These are phyloP conservation scores for Ceratocystis destructans DNA, from an alignment of 2,329 filamentous ascomycete genomes.

Conservation along the genomic window DNA sequence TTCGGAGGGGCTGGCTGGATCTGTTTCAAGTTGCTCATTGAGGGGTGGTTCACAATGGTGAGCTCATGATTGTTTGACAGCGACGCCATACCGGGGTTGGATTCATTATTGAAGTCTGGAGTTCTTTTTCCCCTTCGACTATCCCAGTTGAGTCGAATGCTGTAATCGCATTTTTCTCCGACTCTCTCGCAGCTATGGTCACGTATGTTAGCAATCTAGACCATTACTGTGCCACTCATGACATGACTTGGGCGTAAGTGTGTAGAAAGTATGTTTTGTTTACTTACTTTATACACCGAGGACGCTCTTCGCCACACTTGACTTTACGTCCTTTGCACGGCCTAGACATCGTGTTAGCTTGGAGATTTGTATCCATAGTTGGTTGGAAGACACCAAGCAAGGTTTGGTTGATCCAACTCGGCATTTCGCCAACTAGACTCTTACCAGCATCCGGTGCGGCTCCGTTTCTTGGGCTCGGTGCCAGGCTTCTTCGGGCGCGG, in stretches of 20 bases:
- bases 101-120: slow-evolving; percentile 15
- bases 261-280: background rate
- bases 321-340: slow-evolving; percentile 60
- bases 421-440: slow-evolving; percentile 19
- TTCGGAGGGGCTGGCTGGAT: slow-evolving; percentile 12
- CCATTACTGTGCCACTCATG: background rate
- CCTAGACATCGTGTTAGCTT: slow-evolving; percentile 31
- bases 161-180: slow-evolving; percentile 65
- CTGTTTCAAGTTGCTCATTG: background rate
- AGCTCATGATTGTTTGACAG: slow-evolving; percentile 25
- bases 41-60: slow-evolving; percentile 27
- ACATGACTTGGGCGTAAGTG: background rate
- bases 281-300: slow-evolving; percentile 49
- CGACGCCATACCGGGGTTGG: slow-evolving; percentile 21
- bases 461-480: slow-evolving; percentile 33
- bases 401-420: background rate
- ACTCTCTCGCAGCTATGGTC: slow-evolving; percentile 48
- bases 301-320: slow-evolving; percentile 70
- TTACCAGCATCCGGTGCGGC: slow-evolving; percentile 35
- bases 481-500: slow-evolving; percentile 33
- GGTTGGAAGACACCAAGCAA: background rate
- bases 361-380: background rate
- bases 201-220: background rate
- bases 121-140: slow-evolving; percentile 35
- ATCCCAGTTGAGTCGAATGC: slow-evolving; percentile 68